phyloP scores from a whole-genome alignment of 805 yeast species.

The Barnettozyma sucrosica region DNA sequence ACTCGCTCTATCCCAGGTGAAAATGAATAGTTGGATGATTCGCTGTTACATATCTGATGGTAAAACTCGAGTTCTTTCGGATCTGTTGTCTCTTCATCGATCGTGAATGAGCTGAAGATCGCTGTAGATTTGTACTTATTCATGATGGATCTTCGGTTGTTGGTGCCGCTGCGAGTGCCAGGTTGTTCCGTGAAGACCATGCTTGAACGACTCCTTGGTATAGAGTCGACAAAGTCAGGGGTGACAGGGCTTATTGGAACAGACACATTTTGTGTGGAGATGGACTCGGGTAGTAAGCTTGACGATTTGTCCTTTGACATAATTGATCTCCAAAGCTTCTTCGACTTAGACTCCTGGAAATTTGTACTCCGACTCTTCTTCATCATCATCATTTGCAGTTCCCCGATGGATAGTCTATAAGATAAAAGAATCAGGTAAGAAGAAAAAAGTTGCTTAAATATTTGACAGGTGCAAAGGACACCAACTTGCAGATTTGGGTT shows the following conservation, averaged over 20 bases:
- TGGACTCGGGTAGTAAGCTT: not conserved
- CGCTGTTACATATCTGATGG: constrained; percentile 4
- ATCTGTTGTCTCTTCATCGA: constrained; percentile 13
- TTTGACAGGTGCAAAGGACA: not conserved
- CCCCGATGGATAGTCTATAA: too few species aligned
- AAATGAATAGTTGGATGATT: not conserved
- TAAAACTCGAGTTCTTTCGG: constrained; percentile 23
- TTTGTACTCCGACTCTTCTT: constrained; percentile 11
- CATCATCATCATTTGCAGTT: too few species aligned
- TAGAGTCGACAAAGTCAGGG: not conserved
- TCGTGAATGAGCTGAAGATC: constrained; percentile 7
- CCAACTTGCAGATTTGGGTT: not conserved
- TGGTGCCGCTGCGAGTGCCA: not conserved
- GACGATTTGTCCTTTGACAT: not conserved
- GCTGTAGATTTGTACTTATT: constrained; percentile 14
- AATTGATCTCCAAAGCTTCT: constrained; percentile 6
- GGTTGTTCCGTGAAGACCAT: constrained; percentile 3
- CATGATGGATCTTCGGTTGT: not conserved
- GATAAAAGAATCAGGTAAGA: not conserved
- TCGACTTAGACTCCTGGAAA: not conserved
- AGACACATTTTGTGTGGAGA: not conserved
- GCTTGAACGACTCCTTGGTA: constrained; percentile 6
- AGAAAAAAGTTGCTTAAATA: not conserved
- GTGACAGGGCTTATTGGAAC: not conserved
- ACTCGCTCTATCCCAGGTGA: constrained; percentile 2